Percentiles rank a stretch among this genome's conserved stretches.
Evolutionary conservation across 129 eudicot species (phyloP).

Genomic region (Tagetes patula): DNA sequence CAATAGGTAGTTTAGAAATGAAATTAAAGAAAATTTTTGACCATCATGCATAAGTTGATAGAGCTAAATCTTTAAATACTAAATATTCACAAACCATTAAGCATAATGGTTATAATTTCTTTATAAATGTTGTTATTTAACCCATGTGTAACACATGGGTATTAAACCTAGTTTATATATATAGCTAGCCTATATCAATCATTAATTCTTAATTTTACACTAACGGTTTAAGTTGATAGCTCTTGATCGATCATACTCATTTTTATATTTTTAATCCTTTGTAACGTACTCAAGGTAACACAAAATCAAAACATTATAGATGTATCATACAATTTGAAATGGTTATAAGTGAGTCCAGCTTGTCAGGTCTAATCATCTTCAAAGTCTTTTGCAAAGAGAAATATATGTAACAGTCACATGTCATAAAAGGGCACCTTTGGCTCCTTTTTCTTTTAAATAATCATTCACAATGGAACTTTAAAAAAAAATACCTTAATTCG

Average conservation of each 20-base stretch:
- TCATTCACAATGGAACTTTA: slow-evolving; percentile 2
- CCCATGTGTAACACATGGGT: too few species aligned
- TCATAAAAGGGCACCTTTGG: slow-evolving; percentile 36
- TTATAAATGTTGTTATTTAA: too few species aligned
- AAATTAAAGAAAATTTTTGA: too few species aligned
- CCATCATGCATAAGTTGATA: too few species aligned
- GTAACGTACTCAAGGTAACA: neutral
- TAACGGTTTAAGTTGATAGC: neutral
- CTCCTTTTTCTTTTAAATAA: slow-evolving; percentile 21
- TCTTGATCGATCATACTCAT: neutral
- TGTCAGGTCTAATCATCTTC: slow-evolving; percentile 21
- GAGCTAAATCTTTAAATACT: too few species aligned
- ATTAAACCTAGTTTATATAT: too few species aligned
- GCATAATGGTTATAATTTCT: too few species aligned
- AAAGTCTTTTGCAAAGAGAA: neutral
- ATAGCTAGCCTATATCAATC: too few species aligned
- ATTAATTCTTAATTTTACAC: neutral
- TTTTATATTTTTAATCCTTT: neutral
- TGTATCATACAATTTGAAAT: neutral
- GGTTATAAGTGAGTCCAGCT: slow-evolving; percentile 23
- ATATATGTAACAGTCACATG: slow-evolving; percentile 9
- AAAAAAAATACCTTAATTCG: neutral
- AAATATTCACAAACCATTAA: too few species aligned
- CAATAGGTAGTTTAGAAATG: too few species aligned
- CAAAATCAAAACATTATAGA: neutral